These are phyloP conservation scores for Ustilago curta DNA, from an alignment of 1,284 basidiomycete genomes.

Conservation along the genomic window DNA sequence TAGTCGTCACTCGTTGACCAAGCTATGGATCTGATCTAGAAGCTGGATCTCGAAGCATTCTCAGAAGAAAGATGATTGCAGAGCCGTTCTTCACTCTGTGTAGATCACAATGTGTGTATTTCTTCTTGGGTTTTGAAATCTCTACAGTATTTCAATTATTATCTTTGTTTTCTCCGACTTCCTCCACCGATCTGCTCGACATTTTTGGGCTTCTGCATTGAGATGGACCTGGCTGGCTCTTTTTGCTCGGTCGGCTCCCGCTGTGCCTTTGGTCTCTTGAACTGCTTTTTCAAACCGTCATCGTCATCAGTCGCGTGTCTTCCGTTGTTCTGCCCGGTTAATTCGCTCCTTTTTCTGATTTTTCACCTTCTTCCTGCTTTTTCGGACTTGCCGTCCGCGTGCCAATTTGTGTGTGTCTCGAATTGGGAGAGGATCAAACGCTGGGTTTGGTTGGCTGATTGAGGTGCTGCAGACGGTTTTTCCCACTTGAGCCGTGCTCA, in stretches of 20 bases:
- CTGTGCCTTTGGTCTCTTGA: neutral
- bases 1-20: no score
- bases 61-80: neutral
- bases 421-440: no score
- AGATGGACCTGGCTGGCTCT: neutral
- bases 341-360: neutral
- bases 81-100: neutral
- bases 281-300: slow-evolving; percentile 7
- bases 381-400: neutral
- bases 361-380: slow-evolving; percentile 2
- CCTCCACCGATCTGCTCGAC: slow-evolving; percentile 26
- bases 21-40: no score
- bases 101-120: neutral
- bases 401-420: no score
- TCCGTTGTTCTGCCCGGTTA: neutral
- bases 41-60: no score
- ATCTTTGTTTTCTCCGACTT: neutral
- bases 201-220: slow-evolving; percentile 2
- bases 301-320: slow-evolving; percentile 9
- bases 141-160: neutral
- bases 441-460: neutral
- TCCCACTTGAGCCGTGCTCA: neutral
- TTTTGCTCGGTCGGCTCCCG: slow-evolving; percentile 21
- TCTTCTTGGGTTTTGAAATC: slow-evolving; percentile 5
- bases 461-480: neutral